These are phyloP conservation scores for Colletotrichum cordylinicola DNA, from an alignment of 2,329 filamentous ascomycete genomes.

Conservation along the genomic window DNA sequence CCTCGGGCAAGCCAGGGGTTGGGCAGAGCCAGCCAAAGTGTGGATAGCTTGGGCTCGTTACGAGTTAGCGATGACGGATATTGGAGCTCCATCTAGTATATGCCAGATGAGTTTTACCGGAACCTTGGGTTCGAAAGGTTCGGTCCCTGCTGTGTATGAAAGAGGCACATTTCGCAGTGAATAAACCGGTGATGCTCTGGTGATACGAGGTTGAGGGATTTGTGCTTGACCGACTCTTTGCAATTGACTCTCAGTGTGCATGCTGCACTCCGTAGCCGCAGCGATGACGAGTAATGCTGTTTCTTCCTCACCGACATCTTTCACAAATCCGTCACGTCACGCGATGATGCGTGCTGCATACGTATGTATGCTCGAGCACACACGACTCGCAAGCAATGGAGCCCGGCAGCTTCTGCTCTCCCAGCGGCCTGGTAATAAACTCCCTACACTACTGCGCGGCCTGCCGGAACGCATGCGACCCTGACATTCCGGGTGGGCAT, in stretches of 20 bases:
- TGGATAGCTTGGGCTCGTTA: not conserved
- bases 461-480: not conserved
- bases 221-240: not conserved
- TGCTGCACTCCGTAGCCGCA: not conserved
- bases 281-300: not conserved
- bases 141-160: not conserved
- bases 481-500: not conserved
- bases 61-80: not conserved
- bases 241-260: not conserved
- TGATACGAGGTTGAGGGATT: not conserved
- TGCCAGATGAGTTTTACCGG: not conserved
- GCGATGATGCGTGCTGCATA: not conserved
- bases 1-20: not conserved
- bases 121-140: not conserved
- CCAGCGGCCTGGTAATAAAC: conserved; percentile 1
- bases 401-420: not conserved
- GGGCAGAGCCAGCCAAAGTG: not conserved
- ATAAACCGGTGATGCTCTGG: not conserved
- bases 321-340: not conserved
- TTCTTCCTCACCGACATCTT: not conserved
- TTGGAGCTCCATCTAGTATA: not conserved
- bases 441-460: not conserved
- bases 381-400: not conserved
- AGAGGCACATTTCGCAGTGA: not conserved
- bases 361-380: not conserved